Evolutionary conservation across 305 asterid species (phyloP).

Genomic region (Solanum hybrid): DNA sequence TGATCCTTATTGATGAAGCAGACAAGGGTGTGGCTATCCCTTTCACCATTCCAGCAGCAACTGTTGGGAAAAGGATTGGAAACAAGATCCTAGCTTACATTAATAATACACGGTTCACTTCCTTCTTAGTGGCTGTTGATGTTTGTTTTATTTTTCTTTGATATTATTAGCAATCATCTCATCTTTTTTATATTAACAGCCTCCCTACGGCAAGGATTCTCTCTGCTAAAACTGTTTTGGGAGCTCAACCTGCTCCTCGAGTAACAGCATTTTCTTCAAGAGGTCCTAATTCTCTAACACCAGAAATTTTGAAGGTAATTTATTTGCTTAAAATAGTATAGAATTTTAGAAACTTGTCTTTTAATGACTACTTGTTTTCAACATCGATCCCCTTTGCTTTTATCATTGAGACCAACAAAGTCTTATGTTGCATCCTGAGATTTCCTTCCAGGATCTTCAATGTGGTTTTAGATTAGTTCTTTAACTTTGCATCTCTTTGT

Average conservation of each 20-base stretch:
- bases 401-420: neutral
- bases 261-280: constrained; percentile 71
- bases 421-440: neutral
- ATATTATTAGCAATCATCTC: neutral
- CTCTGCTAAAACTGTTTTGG: constrained; percentile 70
- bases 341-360: neutral
- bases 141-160: neutral
- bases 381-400: neutral
- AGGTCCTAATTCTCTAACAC: constrained; percentile 77
- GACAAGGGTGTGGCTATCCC: constrained; percentile 81
- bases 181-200: constrained; percentile 25
- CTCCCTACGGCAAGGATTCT: constrained; percentile 48
- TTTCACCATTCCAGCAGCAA: constrained; percentile 73
- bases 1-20: constrained; percentile 78
- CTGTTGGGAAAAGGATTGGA: constrained; percentile 57
- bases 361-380: neutral
- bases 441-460: neutral
- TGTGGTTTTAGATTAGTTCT: neutral
- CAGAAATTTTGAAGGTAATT: constrained; percentile 80
- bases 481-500: neutral
- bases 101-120: constrained; percentile 48
- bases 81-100: constrained; percentile 57
- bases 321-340: neutral
- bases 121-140: neutral
- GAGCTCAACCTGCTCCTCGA: constrained; percentile 72